Evolutionary conservation across 2,329 filamentous ascomycete genomes (phyloP), one percentile per base, ranked within the genome.

Genomic region (Diaporthe vaccinii): DNA sequence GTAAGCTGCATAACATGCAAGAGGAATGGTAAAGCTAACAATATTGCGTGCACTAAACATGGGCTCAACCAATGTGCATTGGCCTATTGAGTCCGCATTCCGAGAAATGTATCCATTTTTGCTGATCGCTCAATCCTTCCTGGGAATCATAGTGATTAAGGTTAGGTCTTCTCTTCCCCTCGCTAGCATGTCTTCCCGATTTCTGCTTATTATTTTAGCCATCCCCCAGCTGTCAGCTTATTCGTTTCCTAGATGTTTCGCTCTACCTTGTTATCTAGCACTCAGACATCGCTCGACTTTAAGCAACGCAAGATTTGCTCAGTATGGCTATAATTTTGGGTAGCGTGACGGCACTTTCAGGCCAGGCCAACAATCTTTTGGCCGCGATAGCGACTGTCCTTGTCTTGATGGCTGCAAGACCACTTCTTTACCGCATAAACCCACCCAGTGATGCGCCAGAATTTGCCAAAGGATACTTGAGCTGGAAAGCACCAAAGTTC

Each of bases 401-500:
- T 39, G 59, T 65, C 39, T 28, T 65, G 39, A 46, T 65, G 59
- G 59, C 59, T 31, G 59, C 28, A 22, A 46, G 59, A 15, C 59
- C 59, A 28, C 59, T 62, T 31, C 59, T 62, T 2, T 65, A 65
- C 25, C 59, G 59, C 39, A 20, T 65, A 3, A 46, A 65, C 25
- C 59, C 59, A 25, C 59, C 41, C 12, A 31, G 17, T 31, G 59
- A 46, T 28, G 59, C 59, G 17, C 59, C 59, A 34, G 59, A 31
- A 15, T 65, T 46, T 39, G 15, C 25, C 41, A 46, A 65, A 22
- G 39, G 39, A 12, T 31, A 46, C 25, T 31, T 31, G 25, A 46
- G 41, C 59, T 65, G 39, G 59, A 46, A 65, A 22, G 59, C 17
- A 6, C 59, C 59, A 12, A 65, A 22, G 25, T 65, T 65, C 39